These are phyloP conservation scores for Filosporella fistucella DNA, from an alignment of 495 filamentous ascomycete species.

Conservation along the genomic window DNA sequence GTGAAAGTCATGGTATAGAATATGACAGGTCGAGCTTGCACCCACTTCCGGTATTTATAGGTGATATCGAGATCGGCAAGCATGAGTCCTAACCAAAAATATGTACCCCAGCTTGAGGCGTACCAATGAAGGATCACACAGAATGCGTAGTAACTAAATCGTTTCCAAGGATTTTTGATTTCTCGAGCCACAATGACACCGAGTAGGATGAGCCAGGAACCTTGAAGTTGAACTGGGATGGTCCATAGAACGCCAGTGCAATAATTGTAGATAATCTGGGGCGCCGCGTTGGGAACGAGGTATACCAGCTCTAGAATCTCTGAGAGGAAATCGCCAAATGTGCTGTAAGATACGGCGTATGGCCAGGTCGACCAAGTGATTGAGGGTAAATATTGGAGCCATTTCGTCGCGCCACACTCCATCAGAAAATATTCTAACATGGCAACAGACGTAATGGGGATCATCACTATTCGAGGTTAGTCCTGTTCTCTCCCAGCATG, in stretches of 20 bases:
- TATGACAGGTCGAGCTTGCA: conserved; percentile 20
- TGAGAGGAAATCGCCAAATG: conserved; percentile 30
- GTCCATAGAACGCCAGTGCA: conserved; percentile 41
- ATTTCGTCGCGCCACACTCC: conserved; percentile 31
- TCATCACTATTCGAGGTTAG: conserved; percentile 12
- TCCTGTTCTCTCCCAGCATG: too few species aligned
- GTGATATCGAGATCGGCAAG: conserved; percentile 37
- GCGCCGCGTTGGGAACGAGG: conserved; percentile 39
- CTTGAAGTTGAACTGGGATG: conserved; percentile 38
- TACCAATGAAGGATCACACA: conserved; percentile 36
- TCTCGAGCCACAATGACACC: conserved; percentile 34
- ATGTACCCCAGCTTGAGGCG: conserved; percentile 33
- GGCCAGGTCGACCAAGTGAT: conserved; percentile 41
- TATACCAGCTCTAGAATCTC: conserved; percentile 35
- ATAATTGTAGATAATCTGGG: conserved; percentile 37
- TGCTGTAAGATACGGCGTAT: conserved; percentile 25
- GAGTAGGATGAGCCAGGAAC: conserved; percentile 31
- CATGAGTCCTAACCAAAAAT: conserved; percentile 34
- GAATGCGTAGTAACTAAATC: conserved; percentile 34
- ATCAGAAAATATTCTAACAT: conserved; percentile 40
- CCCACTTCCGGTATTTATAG: conserved; percentile 32
- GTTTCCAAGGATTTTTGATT: conserved; percentile 40
- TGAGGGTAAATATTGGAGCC: conserved; percentile 35
- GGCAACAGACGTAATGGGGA: conserved; percentile 30
- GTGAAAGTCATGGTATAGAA: conserved; percentile 29